Evolutionary conservation across 1,284 basidiomycete species (phyloP), one percentile per base, ranked within the genome.

Genomic region (Papiliotrema terrestris): DNA sequence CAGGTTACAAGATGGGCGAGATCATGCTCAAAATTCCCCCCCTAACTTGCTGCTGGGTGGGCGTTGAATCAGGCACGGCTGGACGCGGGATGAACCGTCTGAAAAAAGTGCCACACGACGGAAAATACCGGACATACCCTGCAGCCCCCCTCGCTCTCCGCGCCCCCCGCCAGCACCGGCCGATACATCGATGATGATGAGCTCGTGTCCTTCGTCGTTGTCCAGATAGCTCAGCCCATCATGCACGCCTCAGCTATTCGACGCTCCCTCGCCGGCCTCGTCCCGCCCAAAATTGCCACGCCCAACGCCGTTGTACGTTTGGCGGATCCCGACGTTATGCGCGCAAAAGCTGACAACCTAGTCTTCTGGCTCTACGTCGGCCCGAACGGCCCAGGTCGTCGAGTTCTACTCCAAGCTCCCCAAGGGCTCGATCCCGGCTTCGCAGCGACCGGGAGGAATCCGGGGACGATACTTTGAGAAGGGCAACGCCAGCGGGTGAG

Each of bases 331-430:
- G n/a, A n/a, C n/a, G n/a, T n/a, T n/a, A n/a, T n/a, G n/a, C n/a
- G n/a, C n/a, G n/a, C n/a, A n/a, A n/a, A 36, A 17, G 41, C 50
- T 52, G n/a, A 43, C 39, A 43, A n/a, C 44, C 41, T 62, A 78
- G 87, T 84, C 87, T 53, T 85, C 86, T 58, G 91, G 90, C 62
- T 83, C 85, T 56, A 76, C 72, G 59, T 88, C 87, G 54, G 84
- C 83, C 52, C 86, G 88, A 64, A 88, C 95, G 55, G 82, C 84
- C 56, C 84, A 86, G 39, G 87, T 96, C 72, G 91, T 96, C 62
- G 84, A 88, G 71, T 96, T 96, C 79, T 97, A 97, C 83, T 92
- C 89, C 64, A 90, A 89, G 76, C 83, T 97, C 48, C 93, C 92
- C 64, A 82, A 82, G 71, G 81, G 80, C 49, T 66, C 83, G 49